Evolutionary conservation across 192 early-diverging fungal genomes (phyloP).

Genomic region (Fimicolochytrium jonesii): DNA sequence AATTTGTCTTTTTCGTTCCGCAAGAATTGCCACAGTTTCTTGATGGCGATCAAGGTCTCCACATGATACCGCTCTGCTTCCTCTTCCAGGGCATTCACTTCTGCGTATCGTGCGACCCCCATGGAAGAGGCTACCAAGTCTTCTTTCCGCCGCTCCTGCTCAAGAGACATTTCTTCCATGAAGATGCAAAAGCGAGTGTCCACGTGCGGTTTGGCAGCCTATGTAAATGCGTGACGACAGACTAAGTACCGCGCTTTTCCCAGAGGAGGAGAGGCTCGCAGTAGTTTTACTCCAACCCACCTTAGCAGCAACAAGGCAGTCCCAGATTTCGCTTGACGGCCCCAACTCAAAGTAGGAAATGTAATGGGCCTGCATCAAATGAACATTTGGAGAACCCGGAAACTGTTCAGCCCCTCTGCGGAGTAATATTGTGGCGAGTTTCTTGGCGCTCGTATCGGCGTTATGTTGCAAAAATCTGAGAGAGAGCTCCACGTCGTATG

Average conservation of each 20-base stretch:
- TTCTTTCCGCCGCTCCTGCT: slow-evolving; percentile 16
- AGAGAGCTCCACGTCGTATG: slow-evolving; percentile 14
- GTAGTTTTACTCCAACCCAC: not conserved
- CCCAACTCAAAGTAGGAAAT: not conserved
- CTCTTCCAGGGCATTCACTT: slow-evolving; percentile 7
- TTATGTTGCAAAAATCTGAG: slow-evolving; percentile 17
- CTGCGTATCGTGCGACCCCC: slow-evolving; percentile 1
- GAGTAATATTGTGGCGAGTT: not conserved
- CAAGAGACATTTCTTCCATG: slow-evolving; percentile 11
- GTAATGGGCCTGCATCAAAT: slow-evolving; percentile 10
- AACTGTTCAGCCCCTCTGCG: slow-evolving; percentile 8
- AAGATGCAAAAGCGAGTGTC: slow-evolving; percentile 23
- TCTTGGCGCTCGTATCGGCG: not conserved
- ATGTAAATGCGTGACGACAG: not conserved
- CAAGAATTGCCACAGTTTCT: slow-evolving; percentile 9
- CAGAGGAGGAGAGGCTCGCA: not conserved
- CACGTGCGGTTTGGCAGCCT: slow-evolving; percentile 5
- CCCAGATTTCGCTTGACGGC: not conserved
- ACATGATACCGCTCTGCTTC: slow-evolving; percentile 12
- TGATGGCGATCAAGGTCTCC: slow-evolving; percentile 2
- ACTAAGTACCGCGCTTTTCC: not conserved
- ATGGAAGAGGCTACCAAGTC: slow-evolving; percentile 11
- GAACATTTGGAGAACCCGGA: slow-evolving; percentile 2
- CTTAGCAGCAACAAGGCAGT: slow-evolving; percentile 9
- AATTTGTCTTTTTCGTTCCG: not conserved